These are phyloP conservation scores for Podila minutissima DNA, from an alignment of 192 early-diverging fungal genomes.

Conservation along the genomic window DNA sequence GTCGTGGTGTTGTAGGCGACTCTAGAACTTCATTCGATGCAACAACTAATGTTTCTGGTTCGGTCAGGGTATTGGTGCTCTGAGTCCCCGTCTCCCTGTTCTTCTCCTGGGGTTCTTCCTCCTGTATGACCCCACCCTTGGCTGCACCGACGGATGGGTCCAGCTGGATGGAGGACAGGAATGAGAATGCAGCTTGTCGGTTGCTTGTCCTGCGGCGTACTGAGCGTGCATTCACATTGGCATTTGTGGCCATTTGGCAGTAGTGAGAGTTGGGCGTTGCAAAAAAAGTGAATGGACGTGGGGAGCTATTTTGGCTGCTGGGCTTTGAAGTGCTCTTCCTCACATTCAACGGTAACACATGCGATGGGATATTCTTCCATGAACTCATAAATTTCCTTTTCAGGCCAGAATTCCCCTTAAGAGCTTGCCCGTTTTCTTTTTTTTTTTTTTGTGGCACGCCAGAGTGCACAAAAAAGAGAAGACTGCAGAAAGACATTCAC, in stretches of 20 bases:
- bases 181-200: conserved; percentile 41
- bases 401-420: not conserved
- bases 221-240: conserved; percentile 4
- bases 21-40: not conserved
- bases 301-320: not conserved
- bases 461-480: not conserved
- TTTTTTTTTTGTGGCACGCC: not conserved
- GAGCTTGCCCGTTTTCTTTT: not conserved
- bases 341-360: too few species aligned
- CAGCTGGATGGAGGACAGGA: conserved; percentile 34
- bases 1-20: not conserved
- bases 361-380: not conserved
- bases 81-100: not conserved
- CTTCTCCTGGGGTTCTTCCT: not conserved
- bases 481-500: not conserved
- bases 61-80: not conserved
- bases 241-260: not conserved
- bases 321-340: not conserved
- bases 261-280: not conserved
- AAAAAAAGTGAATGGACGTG: not conserved
- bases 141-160: conserved; percentile 5
- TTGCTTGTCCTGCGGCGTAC: conserved; percentile 24
- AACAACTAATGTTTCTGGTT: not conserved
- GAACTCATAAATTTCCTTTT: not conserved
- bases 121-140: not conserved